These are phyloP conservation scores for Mitragyna speciosa DNA, from an alignment of 257 asterid genomes.

Conservation along the genomic window DNA sequence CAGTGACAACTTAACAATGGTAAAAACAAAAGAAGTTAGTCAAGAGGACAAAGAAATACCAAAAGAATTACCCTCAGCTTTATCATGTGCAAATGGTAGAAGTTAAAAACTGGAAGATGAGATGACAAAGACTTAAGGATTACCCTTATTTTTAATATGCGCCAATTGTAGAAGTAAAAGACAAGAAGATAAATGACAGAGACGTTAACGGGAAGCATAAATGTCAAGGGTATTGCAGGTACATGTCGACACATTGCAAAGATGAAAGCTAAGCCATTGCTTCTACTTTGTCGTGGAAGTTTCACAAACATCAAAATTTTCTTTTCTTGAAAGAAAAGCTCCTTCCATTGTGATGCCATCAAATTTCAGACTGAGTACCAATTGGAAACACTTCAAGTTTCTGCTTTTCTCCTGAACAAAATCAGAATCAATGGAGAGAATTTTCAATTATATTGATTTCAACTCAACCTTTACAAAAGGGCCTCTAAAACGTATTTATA, in stretches of 20 bases:
- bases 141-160: neutral
- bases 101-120: too few species aligned
- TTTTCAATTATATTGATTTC: too few species aligned
- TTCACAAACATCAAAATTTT: neutral
- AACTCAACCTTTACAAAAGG: too few species aligned
- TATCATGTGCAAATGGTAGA: neutral
- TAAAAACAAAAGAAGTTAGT: neutral
- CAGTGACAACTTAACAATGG: neutral
- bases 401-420: too few species aligned
- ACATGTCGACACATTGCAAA: neutral
- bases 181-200: neutral
- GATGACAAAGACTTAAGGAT: neutral
- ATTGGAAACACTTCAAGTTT: too few species aligned
- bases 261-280: slow-evolving; percentile 8
- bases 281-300: neutral
- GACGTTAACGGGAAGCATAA: neutral
- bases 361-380: neutral
- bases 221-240: neutral
- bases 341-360: neutral
- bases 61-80: neutral
- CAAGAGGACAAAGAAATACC: neutral
- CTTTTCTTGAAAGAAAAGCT: neutral
- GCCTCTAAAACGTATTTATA: too few species aligned
- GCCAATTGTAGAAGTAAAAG: neutral
- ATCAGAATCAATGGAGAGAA: too few species aligned